Percentiles rank a stretch among this genome's conserved stretches.
These are phyloP conservation scores for Sporothrix inflata DNA, from an alignment of 2,329 filamentous ascomycete species.

Conservation along the genomic window DNA sequence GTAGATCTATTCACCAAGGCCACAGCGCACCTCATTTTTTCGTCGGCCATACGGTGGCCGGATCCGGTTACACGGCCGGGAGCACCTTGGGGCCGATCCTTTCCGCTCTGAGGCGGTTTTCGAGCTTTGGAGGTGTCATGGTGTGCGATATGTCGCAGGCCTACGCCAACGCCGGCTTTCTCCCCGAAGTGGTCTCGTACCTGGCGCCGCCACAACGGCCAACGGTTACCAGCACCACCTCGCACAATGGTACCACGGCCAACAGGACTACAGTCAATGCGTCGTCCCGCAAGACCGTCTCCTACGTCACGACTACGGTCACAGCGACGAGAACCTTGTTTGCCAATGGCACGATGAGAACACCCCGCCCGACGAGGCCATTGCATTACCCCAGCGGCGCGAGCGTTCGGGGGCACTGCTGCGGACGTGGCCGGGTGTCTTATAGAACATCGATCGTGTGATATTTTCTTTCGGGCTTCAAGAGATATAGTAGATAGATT, in stretches of 20 bases:
- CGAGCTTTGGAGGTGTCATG: conserved; percentile 69
- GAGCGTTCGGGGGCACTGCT: background rate
- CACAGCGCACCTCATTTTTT: too few relatives aligned
- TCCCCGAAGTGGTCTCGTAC: conserved; percentile 48
- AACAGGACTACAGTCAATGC: background rate
- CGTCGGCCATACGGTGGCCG: conserved; percentile 56
- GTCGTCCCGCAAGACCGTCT: background rate
- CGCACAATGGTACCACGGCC: background rate
- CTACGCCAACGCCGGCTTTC: conserved; percentile 59
- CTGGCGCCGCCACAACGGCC: conserved; percentile 34
- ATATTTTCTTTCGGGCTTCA: background rate
- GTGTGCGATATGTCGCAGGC: conserved; percentile 69
- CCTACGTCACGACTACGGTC: background rate
- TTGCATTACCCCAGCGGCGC: background rate
- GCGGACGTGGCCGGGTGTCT: background rate
- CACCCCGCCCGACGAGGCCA: background rate
- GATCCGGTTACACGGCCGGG: conserved; percentile 58
- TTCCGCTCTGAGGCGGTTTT: conserved; percentile 55
- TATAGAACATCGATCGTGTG: background rate
- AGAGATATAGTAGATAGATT: background rate
- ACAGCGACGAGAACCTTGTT: background rate
- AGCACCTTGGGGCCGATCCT: conserved; percentile 55
- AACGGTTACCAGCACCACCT: background rate
- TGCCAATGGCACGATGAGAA: background rate
- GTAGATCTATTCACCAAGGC: too few relatives aligned